Evolutionary conservation across 2,329 filamentous ascomycete species (phyloP), one percentile per base, ranked within the genome.

Genomic region (Macrophomina tecta): DNA sequence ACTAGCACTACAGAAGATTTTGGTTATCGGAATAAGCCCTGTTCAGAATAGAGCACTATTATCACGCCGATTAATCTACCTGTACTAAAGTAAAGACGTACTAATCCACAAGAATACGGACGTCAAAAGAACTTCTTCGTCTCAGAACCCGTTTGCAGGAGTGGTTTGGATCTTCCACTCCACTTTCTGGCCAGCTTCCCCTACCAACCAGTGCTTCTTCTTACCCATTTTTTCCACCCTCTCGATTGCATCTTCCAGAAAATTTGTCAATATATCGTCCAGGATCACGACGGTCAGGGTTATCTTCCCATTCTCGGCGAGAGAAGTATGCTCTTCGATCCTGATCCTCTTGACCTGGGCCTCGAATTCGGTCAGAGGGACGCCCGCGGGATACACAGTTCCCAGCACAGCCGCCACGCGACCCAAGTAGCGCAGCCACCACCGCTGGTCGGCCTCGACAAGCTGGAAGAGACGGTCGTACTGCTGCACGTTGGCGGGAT

Each of bases 401-500:
- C 84, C 86, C 36, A 90, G 78, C 9, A 91, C 74, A 5, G 80
- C 80, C 2, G 86, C 88, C 1, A 91, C 82, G 16, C 83, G 82
- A 0, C 90, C 89, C 0, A 90, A 72, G 72, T 90, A 91, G 63
- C 82, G 83, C 64, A 85, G 84, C 89, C 89, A 91, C 88, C 89
- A 91, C 11, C 80, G 67, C 85, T 81, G 69, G 84, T 82, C 0
- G 80, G 75, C 0, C 84, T 85, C 2, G 89, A 75, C 34, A 3
- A 90, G 80, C 42, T 79, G 77, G 46, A 83, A 78, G 38, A 91
- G 79, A 4, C 83, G 81, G 1, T 78, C 73, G 38, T 86, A 85
- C 71, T 89, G 88, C 4, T 80, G 75, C 8, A 82, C 73, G 70
- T 91, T 89, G 0, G 82, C 82, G 0, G 87, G 86, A 2, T 86